These are phyloP conservation scores for Haberlea rhodopensis DNA, from an alignment of 257 asterid genomes.

Conservation along the genomic window DNA sequence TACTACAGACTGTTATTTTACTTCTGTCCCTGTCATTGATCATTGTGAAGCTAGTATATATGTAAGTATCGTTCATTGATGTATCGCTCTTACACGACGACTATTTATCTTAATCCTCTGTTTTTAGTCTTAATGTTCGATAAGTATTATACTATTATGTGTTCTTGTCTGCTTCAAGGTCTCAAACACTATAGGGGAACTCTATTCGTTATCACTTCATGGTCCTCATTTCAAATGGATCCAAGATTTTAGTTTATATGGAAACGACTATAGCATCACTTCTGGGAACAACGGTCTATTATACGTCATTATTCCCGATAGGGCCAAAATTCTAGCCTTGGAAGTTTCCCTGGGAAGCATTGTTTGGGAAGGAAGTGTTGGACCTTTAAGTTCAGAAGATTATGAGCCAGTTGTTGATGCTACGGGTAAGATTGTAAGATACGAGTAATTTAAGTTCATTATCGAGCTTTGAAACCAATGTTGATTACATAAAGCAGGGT, in stretches of 20 bases:
- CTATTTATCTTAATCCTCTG: neutral
- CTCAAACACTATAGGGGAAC: slow-evolving; percentile 69
- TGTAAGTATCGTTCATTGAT: slow-evolving; percentile 35
- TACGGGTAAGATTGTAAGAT: slow-evolving; percentile 45
- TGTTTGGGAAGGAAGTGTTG: slow-evolving; percentile 69
- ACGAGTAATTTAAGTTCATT: neutral
- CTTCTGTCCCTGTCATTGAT: slow-evolving; percentile 73
- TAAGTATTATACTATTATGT: neutral
- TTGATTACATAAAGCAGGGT: slow-evolving; percentile 48
- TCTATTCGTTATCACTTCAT: slow-evolving; percentile 70
- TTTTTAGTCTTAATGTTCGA: neutral
- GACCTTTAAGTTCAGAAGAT: slow-evolving; percentile 69
- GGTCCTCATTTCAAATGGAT: slow-evolving; percentile 86
- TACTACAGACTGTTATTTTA: slow-evolving; percentile 59
- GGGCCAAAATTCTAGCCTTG: slow-evolving; percentile 53
- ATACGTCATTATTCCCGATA: slow-evolving; percentile 54
- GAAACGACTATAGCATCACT: slow-evolving; percentile 41
- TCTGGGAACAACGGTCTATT: slow-evolving; percentile 77
- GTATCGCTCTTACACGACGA: slow-evolving; percentile 1
- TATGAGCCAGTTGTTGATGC: slow-evolving; percentile 73
- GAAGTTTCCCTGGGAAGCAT: slow-evolving; percentile 66
- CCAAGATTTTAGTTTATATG: slow-evolving; percentile 72
- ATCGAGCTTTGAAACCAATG: neutral
- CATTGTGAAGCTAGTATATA: slow-evolving; percentile 91
- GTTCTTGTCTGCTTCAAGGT: slow-evolving; percentile 43